phyloP scores from a whole-genome alignment of 2,329 filamentous ascomycete genomes.

The Venturia effusa region DNA sequence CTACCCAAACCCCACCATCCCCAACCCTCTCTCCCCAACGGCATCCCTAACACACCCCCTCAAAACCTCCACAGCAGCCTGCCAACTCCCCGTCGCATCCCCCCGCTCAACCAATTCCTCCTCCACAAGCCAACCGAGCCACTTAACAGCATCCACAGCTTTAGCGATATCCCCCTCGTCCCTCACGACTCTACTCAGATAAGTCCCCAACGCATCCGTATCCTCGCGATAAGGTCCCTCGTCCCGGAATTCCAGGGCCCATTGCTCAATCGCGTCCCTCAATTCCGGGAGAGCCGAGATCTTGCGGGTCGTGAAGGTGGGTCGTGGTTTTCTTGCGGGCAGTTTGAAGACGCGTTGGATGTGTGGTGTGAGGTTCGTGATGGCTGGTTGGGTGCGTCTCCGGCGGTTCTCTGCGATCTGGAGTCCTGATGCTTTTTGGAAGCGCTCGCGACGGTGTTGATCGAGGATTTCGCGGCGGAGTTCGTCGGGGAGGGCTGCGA shows the following conservation, averaged over 20 bases:
- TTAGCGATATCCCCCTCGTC: constrained; percentile 74
- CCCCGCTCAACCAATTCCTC: constrained; percentile 16
- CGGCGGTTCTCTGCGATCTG: constrained; percentile 17
- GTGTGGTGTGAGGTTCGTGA: not conserved
- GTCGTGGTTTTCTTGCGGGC: constrained; percentile 39
- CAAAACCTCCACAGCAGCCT: not conserved
- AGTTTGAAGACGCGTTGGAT: constrained; percentile 28
- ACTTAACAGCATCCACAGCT: constrained; percentile 56
- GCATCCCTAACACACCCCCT: constrained; percentile 29
- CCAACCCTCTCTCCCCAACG: constrained; percentile 33
- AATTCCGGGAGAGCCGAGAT: constrained; percentile 51
- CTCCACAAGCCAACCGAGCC: constrained; percentile 39
- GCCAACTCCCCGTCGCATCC: constrained; percentile 9
- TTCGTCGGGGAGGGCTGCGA: constrained; percentile 73
- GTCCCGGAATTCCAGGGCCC: constrained; percentile 59
- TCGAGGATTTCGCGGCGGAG: constrained; percentile 67
- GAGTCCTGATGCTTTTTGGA: constrained; percentile 36
- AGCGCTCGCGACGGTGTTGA: constrained; percentile 54
- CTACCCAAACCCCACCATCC: constrained; percentile 30
- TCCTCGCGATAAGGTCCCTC: constrained; percentile 75
- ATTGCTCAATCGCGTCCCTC: constrained; percentile 61
- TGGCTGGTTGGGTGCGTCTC: not conserved
- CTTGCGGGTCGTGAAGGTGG: constrained; percentile 52
- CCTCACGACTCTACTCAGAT: constrained; percentile 58
- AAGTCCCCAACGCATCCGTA: constrained; percentile 61